These are phyloP conservation scores for Blastomyces emzantsi DNA, from an alignment of 2,329 filamentous ascomycete species.

Conservation along the genomic window DNA sequence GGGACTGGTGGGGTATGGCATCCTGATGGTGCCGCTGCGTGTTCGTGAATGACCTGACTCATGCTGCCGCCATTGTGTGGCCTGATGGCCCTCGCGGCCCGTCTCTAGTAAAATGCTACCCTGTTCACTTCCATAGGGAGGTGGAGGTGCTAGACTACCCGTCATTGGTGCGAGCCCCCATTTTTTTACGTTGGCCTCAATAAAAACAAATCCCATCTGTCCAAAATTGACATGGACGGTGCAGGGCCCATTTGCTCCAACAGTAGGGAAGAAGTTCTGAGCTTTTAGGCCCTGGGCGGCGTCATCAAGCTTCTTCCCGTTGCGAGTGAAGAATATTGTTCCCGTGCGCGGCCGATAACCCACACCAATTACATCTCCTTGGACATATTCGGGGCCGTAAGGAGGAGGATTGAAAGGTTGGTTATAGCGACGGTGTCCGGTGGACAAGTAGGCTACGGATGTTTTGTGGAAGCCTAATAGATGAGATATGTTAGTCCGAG, in stretches of 20 bases:
- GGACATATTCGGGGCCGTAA: slow-evolving; percentile 77
- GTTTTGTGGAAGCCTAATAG: slow-evolving; percentile 74
- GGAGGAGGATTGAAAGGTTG: slow-evolving; percentile 74
- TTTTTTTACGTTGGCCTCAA: slow-evolving; percentile 99
- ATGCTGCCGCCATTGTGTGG: slow-evolving; percentile 13
- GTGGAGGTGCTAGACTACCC: slow-evolving; percentile 86
- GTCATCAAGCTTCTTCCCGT: slow-evolving; percentile 94
- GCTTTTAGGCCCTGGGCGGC: slow-evolving; percentile 85
- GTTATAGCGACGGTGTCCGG: slow-evolving; percentile 78
- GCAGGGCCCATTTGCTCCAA: slow-evolving; percentile 92
- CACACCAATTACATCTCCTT: slow-evolving; percentile 92
- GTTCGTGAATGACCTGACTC: slow-evolving; percentile 62
- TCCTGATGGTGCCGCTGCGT: slow-evolving; percentile 67
- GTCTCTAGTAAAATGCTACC: slow-evolving; percentile 91
- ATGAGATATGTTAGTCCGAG: slow-evolving; percentile 11
- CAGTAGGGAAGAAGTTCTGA: slow-evolving; percentile 94
- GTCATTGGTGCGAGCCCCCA: slow-evolving; percentile 97
- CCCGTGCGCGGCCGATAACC: slow-evolving; percentile 92
- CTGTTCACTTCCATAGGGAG: slow-evolving; percentile 93
- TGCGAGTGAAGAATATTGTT: slow-evolving; percentile 95
- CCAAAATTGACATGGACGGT: slow-evolving; percentile 95
- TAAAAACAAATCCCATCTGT: slow-evolving; percentile 96
- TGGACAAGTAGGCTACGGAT: slow-evolving; percentile 85
- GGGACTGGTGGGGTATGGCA: slow-evolving; percentile 67
- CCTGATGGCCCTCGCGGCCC: slow-evolving; percentile 48